phyloP scores from a whole-genome alignment of 371 early-diverging fungal genomes.

The Rhizomucor miehei region DNA sequence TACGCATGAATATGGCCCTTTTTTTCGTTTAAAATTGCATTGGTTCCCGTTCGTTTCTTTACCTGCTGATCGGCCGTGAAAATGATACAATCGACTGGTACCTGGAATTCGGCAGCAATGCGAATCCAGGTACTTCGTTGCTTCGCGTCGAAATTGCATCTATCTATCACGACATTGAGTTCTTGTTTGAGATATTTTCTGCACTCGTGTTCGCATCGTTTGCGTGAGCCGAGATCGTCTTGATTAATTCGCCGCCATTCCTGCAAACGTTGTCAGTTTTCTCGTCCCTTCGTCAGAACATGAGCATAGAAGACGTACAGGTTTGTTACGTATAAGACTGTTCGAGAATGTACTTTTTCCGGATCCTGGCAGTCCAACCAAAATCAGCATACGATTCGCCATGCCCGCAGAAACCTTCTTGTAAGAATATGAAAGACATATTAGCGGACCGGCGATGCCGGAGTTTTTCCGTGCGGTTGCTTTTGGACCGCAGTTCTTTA shows the following conservation, averaged over 20 bases:
- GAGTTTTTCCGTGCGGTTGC: not conserved
- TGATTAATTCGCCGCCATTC: conserved; percentile 56
- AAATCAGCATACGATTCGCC: conserved; percentile 48
- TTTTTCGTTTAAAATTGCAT: too few species aligned
- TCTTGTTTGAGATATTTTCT: conserved; percentile 37
- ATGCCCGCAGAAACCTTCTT: not conserved
- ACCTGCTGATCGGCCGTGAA: conserved; percentile 59
- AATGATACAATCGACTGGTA: conserved; percentile 68
- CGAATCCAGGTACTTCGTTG: conserved; percentile 74
- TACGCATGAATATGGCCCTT: not conserved
- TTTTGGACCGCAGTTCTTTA: too few species aligned
- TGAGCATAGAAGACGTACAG: conserved; percentile 6
- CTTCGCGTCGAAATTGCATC: conserved; percentile 73
- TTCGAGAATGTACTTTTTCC: conserved; percentile 69
- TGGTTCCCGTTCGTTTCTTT: conserved; percentile 2
- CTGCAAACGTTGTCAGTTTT: conserved; percentile 2
- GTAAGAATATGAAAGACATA: too few species aligned
- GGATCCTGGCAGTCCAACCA: conserved; percentile 68
- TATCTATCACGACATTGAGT: conserved; percentile 69
- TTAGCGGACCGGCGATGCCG: not conserved
- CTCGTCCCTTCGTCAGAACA: not conserved
- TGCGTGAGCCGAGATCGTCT: conserved; percentile 68
- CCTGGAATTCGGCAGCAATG: conserved; percentile 54
- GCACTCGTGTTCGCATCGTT: conserved; percentile 54
- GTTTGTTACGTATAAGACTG: conserved; percentile 24